Evolutionary conservation across 2,329 filamentous ascomycete species (phyloP).

Genomic region (Drechslerella coelobrocha): DNA sequence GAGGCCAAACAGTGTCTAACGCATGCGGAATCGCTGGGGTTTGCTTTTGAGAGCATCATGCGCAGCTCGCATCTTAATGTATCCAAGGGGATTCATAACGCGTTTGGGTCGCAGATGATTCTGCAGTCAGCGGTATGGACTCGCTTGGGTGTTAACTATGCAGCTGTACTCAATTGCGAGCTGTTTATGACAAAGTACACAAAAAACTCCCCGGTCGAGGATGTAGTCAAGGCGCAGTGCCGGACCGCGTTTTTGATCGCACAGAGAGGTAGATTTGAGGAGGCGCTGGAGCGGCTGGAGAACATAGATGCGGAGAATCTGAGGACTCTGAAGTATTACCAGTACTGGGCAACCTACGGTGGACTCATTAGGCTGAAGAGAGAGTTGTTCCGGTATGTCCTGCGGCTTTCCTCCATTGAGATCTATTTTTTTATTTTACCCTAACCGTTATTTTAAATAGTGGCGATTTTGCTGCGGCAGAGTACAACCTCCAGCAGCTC

Average conservation of each 20-base stretch:
- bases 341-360: constrained; percentile 73
- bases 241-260: constrained; percentile 64
- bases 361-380: constrained; percentile 71
- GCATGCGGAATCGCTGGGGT: constrained; percentile 63
- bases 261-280: constrained; percentile 69
- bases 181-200: constrained; percentile 77
- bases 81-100: constrained; percentile 74
- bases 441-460: constrained; percentile 43
- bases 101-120: constrained; percentile 76
- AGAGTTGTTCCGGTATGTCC: constrained; percentile 64
- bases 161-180: constrained; percentile 70
- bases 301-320: constrained; percentile 68
- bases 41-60: constrained; percentile 77
- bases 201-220: constrained; percentile 72
- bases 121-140: constrained; percentile 77
- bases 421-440: constrained; percentile 12
- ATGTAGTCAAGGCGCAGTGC: constrained; percentile 72
- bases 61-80: constrained; percentile 82
- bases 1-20: constrained; percentile 79
- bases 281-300: constrained; percentile 69
- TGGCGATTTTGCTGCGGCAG: constrained; percentile 66
- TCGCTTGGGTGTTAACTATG: constrained; percentile 69
- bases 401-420: not conserved
- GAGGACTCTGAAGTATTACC: constrained; percentile 77
- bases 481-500: constrained; percentile 67